A percentile compares a stretch with the other conserved stretches of the same genome.
Conservation (phyloP, 164 flowering plant species). For the Saururus chinensis region DNA sequence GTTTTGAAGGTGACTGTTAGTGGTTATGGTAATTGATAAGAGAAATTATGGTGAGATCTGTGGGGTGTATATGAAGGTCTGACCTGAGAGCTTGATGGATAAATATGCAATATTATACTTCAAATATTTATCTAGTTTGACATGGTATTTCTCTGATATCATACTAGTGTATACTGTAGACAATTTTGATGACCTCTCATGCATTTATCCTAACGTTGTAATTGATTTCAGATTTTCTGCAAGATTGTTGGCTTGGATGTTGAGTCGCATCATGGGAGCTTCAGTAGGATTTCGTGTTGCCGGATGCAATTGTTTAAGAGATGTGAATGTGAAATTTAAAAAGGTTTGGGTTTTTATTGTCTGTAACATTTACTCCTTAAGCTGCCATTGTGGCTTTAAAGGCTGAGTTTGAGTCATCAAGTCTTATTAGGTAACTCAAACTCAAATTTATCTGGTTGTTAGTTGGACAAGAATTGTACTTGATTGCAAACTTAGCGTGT, state of each 20-base stretch:
- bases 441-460: too few relatives aligned
- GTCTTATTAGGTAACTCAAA: too few relatives aligned
- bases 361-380: not conserved
- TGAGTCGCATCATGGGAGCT: conserved; percentile 76
- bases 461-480: too few relatives aligned
- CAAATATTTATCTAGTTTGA: too few relatives aligned
- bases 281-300: conserved; percentile 83
- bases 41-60: too few relatives aligned
- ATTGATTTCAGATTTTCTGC: conserved; percentile 61
- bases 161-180: not conserved
- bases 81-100: too few relatives aligned
- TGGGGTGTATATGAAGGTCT: too few relatives aligned
- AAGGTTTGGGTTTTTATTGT: conserved; percentile 30
- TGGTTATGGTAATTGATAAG: too few relatives aligned
- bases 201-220: not conserved
- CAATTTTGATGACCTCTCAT: not conserved
- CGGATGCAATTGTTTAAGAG: conserved; percentile 94
- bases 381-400: not conserved
- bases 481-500: too few relatives aligned
- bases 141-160: too few relatives aligned
- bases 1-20: too few relatives aligned
- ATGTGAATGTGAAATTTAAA: conserved; percentile 78
- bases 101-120: too few relatives aligned
- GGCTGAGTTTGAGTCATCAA: not conserved
- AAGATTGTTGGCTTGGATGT: conserved; percentile 69